These are phyloP conservation scores for Arabidopsis suecica DNA, from an alignment of 345 rosid species.

Conservation along the genomic window DNA sequence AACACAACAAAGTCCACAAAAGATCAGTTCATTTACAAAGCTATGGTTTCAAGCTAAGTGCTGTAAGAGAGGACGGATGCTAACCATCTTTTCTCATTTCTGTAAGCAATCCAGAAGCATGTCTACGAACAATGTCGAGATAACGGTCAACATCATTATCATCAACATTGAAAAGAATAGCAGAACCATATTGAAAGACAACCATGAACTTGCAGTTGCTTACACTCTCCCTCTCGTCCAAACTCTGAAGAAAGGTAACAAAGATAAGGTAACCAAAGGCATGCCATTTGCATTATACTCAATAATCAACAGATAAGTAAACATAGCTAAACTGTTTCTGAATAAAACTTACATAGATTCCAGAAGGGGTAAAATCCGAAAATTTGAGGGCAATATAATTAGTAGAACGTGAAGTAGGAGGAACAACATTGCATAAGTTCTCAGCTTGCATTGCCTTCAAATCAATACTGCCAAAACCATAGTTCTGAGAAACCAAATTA, in stretches of 20 bases:
- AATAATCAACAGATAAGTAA: not conserved
- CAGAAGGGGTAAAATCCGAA: slow-evolving; percentile 57
- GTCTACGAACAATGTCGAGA: slow-evolving; percentile 66
- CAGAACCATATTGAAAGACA: slow-evolving; percentile 93
- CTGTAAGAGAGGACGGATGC: slow-evolving; percentile 22
- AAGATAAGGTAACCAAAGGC: slow-evolving; percentile 3
- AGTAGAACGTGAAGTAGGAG: slow-evolving; percentile 87
- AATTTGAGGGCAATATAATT: slow-evolving; percentile 85
- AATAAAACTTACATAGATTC: slow-evolving; percentile 67
- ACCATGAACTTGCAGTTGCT: slow-evolving; percentile 68
- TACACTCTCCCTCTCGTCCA: slow-evolving; percentile 53
- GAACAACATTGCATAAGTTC: slow-evolving; percentile 78
- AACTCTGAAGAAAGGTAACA: slow-evolving; percentile 48
- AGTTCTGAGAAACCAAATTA: slow-evolving; percentile 69
- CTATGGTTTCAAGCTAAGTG: not conserved
- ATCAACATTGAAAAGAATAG: slow-evolving; percentile 82
- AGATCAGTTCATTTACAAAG: not conserved
- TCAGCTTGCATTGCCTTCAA: slow-evolving; percentile 96
- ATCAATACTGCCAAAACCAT: slow-evolving; percentile 95
- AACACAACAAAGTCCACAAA: slow-evolving; percentile 27
- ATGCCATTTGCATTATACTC: not conserved
- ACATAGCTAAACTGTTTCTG: not conserved
- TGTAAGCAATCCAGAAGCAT: slow-evolving; percentile 81
- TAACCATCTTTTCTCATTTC: slow-evolving; percentile 87
- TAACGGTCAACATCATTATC: slow-evolving; percentile 70